Conservation (phyloP, 2,329 filamentous ascomycete species). For the Cladosporium sp. region DNA sequence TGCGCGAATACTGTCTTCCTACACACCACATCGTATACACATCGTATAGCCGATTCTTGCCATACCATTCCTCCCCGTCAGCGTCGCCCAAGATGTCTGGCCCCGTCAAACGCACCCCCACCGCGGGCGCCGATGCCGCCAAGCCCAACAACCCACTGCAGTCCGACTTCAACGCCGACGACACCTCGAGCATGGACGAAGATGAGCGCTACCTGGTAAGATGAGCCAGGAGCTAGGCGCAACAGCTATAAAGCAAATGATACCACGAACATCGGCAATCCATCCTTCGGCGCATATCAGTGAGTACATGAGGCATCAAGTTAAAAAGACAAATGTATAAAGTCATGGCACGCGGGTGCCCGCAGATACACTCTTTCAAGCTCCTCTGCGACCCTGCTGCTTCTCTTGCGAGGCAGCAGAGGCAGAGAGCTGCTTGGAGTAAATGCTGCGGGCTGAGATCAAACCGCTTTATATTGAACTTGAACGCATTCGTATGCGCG, state of each 20-base stretch:
- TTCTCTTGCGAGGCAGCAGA: background rate
- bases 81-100: constrained; percentile 8
- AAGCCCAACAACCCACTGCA: constrained; percentile 36
- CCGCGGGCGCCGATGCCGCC: constrained; percentile 23
- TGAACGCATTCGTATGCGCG: constrained; percentile 43
- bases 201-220: constrained; percentile 42
- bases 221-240: constrained; percentile 20
- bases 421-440: constrained; percentile 22
- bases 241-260: constrained; percentile 2
- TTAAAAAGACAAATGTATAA: constrained; percentile 21
- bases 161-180: constrained; percentile 33
- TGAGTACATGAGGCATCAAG: constrained; percentile 35
- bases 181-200: constrained; percentile 35
- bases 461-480: constrained; percentile 39
- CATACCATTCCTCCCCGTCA: background rate
- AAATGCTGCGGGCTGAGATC: constrained; percentile 37
- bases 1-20: background rate
- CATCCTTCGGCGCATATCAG: constrained; percentile 29
- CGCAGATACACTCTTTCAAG: constrained; percentile 15
- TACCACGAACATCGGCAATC: constrained; percentile 20
- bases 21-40: background rate
- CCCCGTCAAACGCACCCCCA: constrained; percentile 15
- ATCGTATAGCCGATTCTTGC: background rate
- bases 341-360: constrained; percentile 42
- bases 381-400: constrained; percentile 16